Evolutionary conservation across 2,329 filamentous ascomycete genomes (phyloP), one percentile per base, ranked within the genome.

Genomic region (Penicillium olsonii): DNA sequence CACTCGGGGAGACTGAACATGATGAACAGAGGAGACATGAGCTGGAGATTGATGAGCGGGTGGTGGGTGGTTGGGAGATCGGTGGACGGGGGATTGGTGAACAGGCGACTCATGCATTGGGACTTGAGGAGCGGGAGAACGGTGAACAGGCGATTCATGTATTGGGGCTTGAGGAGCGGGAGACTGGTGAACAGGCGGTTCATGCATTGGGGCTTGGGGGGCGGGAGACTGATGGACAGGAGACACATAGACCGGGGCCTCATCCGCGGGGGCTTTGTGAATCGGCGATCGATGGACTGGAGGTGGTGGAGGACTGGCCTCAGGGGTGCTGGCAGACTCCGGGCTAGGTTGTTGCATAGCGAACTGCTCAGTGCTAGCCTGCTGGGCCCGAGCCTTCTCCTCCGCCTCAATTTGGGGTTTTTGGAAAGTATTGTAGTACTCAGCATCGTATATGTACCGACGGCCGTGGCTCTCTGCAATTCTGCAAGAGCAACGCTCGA

Each of bases 401-500:
- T 48, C 47, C 1, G 47, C 54, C 43, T 61, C 55, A 14, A 62
- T 33, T 12, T 59, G 54, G 2, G 58, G 57, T 38, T 46, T 55
- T 40, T 62, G 59, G 38, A 55, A 57, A 15, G 48, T 56, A 14
- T 61, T 46, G 18, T 48, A 62, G 35, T 62, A 72, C n/a, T 66
- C 63, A 17, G 58, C 50, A 47, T 75, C 72, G 50, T 76, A 68
- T 12, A 73, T 60, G 54, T 74, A 76, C 26, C 62, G 60, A 18
- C 62, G 60, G 6, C 72, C 73, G 19, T 69, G 58, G 17, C 64
- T 62, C 53, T 78, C 76, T 7, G 74, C 73, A 41, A 76, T 50
- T 20, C 75, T 69, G 57, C 76, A 79, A 7, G 73, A 71, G 59
- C 76, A 79, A 44, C 69, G 66, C 48, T 73, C 68, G 52, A 78